Base-by-base conservation (phyloP, 179 eudicot genomes). In the Beta lomatogona region DNA sequence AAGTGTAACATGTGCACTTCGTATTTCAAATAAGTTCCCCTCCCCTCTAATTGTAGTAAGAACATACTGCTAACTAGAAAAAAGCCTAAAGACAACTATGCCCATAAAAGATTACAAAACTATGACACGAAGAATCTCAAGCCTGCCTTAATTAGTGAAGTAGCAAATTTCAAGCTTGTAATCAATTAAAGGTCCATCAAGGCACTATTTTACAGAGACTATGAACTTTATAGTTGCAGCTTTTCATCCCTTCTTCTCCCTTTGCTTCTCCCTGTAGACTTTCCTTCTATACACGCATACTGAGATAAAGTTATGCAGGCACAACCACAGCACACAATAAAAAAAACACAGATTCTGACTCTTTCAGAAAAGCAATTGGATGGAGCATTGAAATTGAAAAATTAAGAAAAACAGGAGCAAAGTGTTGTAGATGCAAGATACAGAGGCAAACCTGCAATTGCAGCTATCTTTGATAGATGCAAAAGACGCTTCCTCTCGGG, bases 391-490 rank as follows among this genome's bases (percentile, higher is more conserved):
- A 21, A 69, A 2, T 69, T 28, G 6, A 16, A 59, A 69, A 45
- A 36, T 3, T 12, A 46, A 71, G 6, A n/a, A 72, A 25, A 66
- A 67, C 11, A 22, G 36, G 64, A 54, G 44, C 8, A 6, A 55
- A 54, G 63, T 31, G 71, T 28, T 66, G 22, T 14, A 57, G 64
- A 63, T 46, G 65, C 28, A 58, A 68, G 72, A 54, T 45, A 78
- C 70, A 77, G 77, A 41, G 58, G 9, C 83, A 69, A 84, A 96
- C 99, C 99, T 92, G 99, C 98, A 76, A 86, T 75, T 60, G 97
- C 94, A 86, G 99, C 97, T 84, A 96, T 91, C 88, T 94, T 96
- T 69, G 99, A 92, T 60, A 96, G 96, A 79, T 89, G 86, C 80
- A 96, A 88, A 84, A 92, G 82, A 52, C 93, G 94, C 83, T 88